Evolutionary conservation across 768 basidiomycete genomes (phyloP), one percentile per base, ranked within the genome.

Genomic region (Crepidotus variabilis): DNA sequence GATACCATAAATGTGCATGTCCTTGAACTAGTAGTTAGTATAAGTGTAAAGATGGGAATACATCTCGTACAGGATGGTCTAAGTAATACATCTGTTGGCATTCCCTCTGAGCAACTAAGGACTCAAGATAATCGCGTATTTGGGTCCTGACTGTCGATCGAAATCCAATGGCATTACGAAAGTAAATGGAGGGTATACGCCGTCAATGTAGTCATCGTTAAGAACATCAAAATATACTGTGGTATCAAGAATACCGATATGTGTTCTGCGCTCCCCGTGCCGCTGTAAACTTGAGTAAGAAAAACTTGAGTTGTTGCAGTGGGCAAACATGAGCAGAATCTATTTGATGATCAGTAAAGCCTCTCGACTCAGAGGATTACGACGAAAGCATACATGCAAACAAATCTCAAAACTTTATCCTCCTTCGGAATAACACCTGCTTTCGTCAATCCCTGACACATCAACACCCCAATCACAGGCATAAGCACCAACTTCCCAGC

Each of bases 231-330:
- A 46, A 78, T 68, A 61, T 82, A 82, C 60, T 81, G 87, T 11
- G 84, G 85, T 34, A 88, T 82, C 47, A 88, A 71, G 63, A 87
- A 87, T 5, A 80, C 74, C 1, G 84, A 75, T 3, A 88, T 68
- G 60, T 86, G 79, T 49, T 85, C 83, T 5, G 85, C 83, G 24
- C 71, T 76, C 23, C 88, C 87, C 1, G 83, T 85, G 1, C 81
- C 84, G 47, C 84, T 86, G 62, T 85, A 82, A 8, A 85, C 79
- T 61, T 88, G 85, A 1, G 85, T 87, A 35, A 88, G 68, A 55
- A 78, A 79, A 0, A 87, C 85, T 79, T 86, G 84, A 3, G 77
- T 77, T 7, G 84, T 84, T 0, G 83, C 82, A 0, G 84, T 82
- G 0, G 86, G 86, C 11, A 85, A 70, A 58, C 83, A 84, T 2